Evolutionary conservation across 2,329 filamentous ascomycete species (phyloP).

Genomic region (Calonectria pseudoreteaudii): DNA sequence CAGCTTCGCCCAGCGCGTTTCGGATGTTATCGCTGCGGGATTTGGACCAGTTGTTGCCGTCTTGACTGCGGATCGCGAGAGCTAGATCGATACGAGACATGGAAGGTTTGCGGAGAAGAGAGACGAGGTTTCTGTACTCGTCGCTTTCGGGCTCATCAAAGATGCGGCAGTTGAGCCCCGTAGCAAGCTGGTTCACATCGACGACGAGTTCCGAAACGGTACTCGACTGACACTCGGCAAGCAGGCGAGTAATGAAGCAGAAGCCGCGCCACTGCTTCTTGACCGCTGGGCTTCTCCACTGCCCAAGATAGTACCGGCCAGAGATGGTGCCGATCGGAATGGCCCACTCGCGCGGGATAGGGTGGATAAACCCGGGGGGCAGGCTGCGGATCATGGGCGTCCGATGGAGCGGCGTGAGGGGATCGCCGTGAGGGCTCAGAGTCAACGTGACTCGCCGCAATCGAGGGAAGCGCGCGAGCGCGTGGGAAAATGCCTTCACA

Average conservation of each 20-base stretch:
- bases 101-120: not conserved
- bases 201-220: not conserved
- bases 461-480: not conserved
- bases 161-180: not conserved
- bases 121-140: not conserved
- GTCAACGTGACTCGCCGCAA: not conserved
- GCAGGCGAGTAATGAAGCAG: not conserved
- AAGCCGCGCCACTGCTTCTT: not conserved
- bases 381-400: not conserved
- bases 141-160: not conserved
- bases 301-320: not conserved
- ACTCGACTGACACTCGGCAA: not conserved
- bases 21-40: not conserved
- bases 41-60: not conserved
- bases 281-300: not conserved
- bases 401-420: not conserved
- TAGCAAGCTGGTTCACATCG: not conserved
- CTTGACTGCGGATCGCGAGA: not conserved
- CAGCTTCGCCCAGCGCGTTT: not conserved
- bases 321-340: not conserved
- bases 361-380: not conserved
- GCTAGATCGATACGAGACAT: not conserved
- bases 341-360: not conserved
- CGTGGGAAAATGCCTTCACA: not conserved
- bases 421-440: not conserved